Conservation (phyloP, 2,329 filamentous ascomycete genomes). For the Beauveria caledonica region DNA sequence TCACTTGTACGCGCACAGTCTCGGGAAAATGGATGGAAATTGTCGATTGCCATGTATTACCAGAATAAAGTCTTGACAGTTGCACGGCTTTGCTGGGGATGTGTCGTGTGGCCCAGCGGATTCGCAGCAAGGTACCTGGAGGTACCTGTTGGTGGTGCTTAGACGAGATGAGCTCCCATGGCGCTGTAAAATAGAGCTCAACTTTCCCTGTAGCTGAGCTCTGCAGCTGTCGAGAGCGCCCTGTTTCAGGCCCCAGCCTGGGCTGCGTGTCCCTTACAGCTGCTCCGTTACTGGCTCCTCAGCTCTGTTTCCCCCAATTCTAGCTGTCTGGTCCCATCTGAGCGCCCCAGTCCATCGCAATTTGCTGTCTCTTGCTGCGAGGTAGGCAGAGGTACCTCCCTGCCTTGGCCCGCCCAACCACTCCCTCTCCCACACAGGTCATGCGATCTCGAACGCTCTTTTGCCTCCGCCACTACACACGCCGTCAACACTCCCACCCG, state of each 20-base stretch:
- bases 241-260: not conserved
- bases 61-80: too few relatives aligned
- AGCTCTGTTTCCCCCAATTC: not conserved
- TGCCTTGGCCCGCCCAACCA: not conserved
- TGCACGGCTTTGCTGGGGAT: not conserved
- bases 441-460: constrained; percentile 29
- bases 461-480: constrained; percentile 22
- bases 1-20: not conserved
- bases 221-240: not conserved
- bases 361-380: not conserved
- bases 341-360: not conserved
- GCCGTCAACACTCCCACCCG: constrained; percentile 23
- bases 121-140: not conserved
- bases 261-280: not conserved
- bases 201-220: not conserved
- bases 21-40: not conserved
- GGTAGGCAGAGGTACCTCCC: not conserved
- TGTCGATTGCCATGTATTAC: not conserved
- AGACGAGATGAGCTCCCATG: not conserved
- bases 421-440: constrained; percentile 22
- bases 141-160: not conserved
- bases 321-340: not conserved
- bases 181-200: not conserved
- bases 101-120: not conserved
- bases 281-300: not conserved